phyloP scores from a whole-genome alignment of 1,139 yeast species.

The Yamadazyma atmosphaerica region DNA sequence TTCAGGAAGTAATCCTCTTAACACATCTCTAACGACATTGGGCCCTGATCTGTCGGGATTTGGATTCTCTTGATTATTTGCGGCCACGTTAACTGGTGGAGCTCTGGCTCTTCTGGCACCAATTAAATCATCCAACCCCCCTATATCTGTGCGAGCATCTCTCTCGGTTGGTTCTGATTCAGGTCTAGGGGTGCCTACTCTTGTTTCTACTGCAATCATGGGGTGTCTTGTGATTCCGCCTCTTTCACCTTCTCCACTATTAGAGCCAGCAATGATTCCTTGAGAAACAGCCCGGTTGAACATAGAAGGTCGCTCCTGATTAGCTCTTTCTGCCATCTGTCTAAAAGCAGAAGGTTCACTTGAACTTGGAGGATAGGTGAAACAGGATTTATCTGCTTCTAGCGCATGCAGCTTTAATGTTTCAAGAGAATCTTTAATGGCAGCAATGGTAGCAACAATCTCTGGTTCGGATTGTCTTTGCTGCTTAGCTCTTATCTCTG shows the following conservation, averaged over 20 bases:
- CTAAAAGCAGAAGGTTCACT: conserved; percentile 28
- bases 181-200: conserved; percentile 2
- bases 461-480: conserved; percentile 27
- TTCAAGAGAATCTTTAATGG: conserved; percentile 27
- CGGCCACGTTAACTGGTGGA: too few relatives aligned
- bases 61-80: too few relatives aligned
- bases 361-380: conserved; percentile 27
- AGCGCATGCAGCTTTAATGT: conserved; percentile 25
- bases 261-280: conserved; percentile 31
- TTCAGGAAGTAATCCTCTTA: conserved; percentile 17
- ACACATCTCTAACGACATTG: conserved; percentile 15
- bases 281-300: conserved; percentile 43
- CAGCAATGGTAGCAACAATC: conserved; percentile 24
- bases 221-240: neutral
- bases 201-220: conserved; percentile 1
- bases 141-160: neutral
- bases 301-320: conserved; percentile 36
- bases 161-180: neutral
- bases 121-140: neutral
- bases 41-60: too few relatives aligned
- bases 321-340: conserved; percentile 33
- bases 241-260: conserved; percentile 5
- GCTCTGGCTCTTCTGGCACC: conserved; percentile 1
- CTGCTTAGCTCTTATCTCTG: conserved; percentile 43
- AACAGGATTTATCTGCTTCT: conserved; percentile 30